Evolutionary conservation across 148 eudicot genomes (phyloP).

Genomic region (Amaranthus palmeri): DNA sequence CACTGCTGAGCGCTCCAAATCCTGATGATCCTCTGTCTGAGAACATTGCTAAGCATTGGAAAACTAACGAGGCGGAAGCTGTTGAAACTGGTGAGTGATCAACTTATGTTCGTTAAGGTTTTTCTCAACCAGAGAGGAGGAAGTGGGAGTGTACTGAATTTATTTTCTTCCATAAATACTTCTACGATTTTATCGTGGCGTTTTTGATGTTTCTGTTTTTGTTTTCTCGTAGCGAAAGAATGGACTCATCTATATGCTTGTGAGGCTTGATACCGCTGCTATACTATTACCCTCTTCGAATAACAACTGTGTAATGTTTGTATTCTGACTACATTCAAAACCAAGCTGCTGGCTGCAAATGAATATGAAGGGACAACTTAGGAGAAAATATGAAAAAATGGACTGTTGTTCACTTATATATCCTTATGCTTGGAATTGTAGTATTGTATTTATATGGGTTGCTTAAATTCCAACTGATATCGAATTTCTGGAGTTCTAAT

Average conservation of each 20-base stretch:
- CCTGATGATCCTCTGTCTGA: slow-evolving; percentile 98
- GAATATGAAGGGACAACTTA: slow-evolving; percentile 21
- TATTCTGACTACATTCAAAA: slow-evolving; percentile 19
- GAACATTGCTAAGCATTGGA: slow-evolving; percentile 98
- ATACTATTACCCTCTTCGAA: slow-evolving; percentile 16
- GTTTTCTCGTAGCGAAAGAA: slow-evolving; percentile 68
- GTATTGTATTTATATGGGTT: slow-evolving; percentile 11
- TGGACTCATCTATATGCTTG: slow-evolving; percentile 91
- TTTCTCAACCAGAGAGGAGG: background rate
- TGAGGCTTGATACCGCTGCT: slow-evolving; percentile 45
- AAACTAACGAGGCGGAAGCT: slow-evolving; percentile 81
- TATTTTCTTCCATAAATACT: background rate
- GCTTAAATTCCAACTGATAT: background rate
- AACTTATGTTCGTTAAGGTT: background rate
- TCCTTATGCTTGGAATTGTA: slow-evolving; percentile 14
- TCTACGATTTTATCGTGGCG: background rate
- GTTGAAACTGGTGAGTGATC: slow-evolving; percentile 77
- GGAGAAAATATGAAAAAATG: slow-evolving; percentile 10
- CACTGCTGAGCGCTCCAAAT: slow-evolving; percentile 94
- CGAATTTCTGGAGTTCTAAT: slow-evolving; percentile 1
- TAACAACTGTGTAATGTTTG: slow-evolving; percentile 25
- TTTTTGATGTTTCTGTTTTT: background rate
- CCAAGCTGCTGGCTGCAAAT: slow-evolving; percentile 10
- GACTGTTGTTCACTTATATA: slow-evolving; percentile 6
- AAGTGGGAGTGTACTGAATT: too few relatives aligned